phyloP scores from a whole-genome alignment of 192 early-diverging fungal species.

The Linderina pennispora region DNA sequence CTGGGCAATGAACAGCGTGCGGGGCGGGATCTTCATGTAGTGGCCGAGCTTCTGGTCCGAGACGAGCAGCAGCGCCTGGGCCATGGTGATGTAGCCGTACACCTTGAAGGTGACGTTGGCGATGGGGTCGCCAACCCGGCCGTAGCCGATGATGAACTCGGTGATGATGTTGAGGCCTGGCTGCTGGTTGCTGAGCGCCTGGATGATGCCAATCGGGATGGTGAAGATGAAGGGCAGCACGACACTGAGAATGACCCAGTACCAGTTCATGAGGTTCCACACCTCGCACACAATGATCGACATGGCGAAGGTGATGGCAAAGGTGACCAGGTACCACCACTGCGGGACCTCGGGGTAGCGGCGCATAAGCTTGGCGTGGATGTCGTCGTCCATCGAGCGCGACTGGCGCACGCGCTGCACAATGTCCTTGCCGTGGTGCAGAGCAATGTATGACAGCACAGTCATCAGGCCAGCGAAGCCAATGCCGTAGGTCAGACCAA shows the following conservation, averaged over 20 bases:
- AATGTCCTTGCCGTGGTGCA: constrained; percentile 56
- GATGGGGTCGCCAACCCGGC: constrained; percentile 61
- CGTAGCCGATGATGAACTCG: constrained; percentile 65
- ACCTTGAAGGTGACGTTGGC: constrained; percentile 72
- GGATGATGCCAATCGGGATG: constrained; percentile 65
- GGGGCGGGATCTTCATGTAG: constrained; percentile 65
- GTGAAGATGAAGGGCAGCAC: constrained; percentile 48
- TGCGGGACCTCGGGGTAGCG: constrained; percentile 56
- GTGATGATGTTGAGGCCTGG: constrained; percentile 64
- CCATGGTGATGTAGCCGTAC: constrained; percentile 57
- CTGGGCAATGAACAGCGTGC: constrained; percentile 63
- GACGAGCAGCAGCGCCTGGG: constrained; percentile 56
- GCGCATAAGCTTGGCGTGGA: constrained; percentile 57
- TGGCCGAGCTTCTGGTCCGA: constrained; percentile 55
- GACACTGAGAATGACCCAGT: constrained; percentile 51
- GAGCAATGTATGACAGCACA: constrained; percentile 47
- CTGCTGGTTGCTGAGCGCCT: constrained; percentile 56
- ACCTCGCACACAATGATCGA: neutral
- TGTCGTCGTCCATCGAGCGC: constrained; percentile 36
- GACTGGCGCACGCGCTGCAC: neutral
- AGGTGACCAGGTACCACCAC: constrained; percentile 17
- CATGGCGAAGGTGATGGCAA: constrained; percentile 23
- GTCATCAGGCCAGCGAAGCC: constrained; percentile 51
- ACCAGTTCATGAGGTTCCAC: constrained; percentile 54
- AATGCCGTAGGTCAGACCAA: constrained; percentile 52